These are phyloP conservation scores for Aureobasidium sp. DNA, from an alignment of 2,329 filamentous ascomycete genomes.

Conservation along the genomic window DNA sequence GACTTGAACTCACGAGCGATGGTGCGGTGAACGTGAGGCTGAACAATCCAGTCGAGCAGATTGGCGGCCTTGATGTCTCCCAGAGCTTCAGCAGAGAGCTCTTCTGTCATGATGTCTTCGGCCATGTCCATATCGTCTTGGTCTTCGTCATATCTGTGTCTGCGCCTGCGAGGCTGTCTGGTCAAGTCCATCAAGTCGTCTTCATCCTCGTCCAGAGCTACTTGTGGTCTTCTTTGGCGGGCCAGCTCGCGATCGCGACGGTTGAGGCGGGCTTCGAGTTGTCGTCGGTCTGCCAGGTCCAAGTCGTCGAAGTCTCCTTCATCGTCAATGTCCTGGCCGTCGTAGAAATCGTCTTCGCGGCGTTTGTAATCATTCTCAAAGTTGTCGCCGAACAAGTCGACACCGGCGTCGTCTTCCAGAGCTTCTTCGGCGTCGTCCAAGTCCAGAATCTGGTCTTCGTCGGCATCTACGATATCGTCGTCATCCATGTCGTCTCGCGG, in stretches of 20 bases:
- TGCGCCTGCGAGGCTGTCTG: conserved; percentile 72
- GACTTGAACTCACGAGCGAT: conserved; percentile 96
- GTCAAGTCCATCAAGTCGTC: conserved; percentile 80
- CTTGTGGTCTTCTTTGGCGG: conserved; percentile 57
- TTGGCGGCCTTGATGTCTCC: conserved; percentile 90
- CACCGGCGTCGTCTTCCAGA: conserved; percentile 63
- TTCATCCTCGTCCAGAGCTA: conserved; percentile 73
- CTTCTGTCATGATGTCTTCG: conserved; percentile 90
- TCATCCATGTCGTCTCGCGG: conserved; percentile 58
- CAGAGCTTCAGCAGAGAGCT: conserved; percentile 84
- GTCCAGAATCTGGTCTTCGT: conserved; percentile 58
- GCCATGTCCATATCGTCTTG: conserved; percentile 83
- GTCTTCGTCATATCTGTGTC: conserved; percentile 91
- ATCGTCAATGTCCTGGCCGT: conserved; percentile 67
- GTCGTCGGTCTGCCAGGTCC: conserved; percentile 58
- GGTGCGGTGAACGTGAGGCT: conserved; percentile 81
- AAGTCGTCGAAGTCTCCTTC: conserved; percentile 67
- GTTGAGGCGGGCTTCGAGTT: conserved; percentile 66
- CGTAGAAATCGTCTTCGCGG: conserved; percentile 54
- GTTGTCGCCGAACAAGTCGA: conserved; percentile 64
- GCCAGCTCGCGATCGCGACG: conserved; percentile 66
- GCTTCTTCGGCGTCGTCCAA: conserved; percentile 62
- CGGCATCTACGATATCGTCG: conserved; percentile 61
- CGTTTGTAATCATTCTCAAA: conserved; percentile 57
- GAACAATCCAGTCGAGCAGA: conserved; percentile 89